phyloP scores from a whole-genome alignment of 768 basidiomycete genomes.

The Russula sp. region DNA sequence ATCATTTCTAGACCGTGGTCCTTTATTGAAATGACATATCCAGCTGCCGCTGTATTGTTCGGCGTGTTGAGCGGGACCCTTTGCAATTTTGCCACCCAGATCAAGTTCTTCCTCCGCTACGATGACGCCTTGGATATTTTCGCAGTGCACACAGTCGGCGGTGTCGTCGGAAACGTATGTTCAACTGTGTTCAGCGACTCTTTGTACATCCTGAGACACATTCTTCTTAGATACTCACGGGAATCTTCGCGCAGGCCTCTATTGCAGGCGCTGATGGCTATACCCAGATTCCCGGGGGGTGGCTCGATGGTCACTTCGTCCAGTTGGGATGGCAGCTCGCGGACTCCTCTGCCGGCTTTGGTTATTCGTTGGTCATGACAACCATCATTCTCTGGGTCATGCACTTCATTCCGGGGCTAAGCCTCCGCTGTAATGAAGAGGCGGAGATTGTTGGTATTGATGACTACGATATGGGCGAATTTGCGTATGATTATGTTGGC shows the following conservation, averaged over 20 bases:
- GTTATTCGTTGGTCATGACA: conserved; percentile 34
- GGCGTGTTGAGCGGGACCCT: conserved; percentile 77
- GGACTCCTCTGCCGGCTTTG: conserved; percentile 30
- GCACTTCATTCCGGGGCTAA: conserved; percentile 41
- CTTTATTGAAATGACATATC: conserved; percentile 9
- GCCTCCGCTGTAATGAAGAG: conserved; percentile 32
- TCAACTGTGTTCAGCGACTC: neutral
- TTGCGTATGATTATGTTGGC: conserved; percentile 81
- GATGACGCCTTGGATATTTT: conserved; percentile 90
- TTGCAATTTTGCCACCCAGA: conserved; percentile 94
- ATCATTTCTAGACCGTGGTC: neutral
- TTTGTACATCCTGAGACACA: neutral
- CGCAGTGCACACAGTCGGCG: conserved; percentile 76
- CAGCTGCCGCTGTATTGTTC: conserved; percentile 77
- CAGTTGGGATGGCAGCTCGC: conserved; percentile 45
- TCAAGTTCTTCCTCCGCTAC: conserved; percentile 75
- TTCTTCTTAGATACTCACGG: conserved; percentile 31
- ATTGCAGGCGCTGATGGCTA: conserved; percentile 45
- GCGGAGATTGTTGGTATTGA: conserved; percentile 49
- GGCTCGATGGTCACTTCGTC: conserved; percentile 35
- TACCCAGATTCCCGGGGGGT: conserved; percentile 41
- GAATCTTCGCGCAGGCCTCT: conserved; percentile 30
- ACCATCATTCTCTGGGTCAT: conserved; percentile 39
- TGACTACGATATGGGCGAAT: conserved; percentile 86
- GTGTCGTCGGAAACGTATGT: conserved; percentile 61